phyloP scores from a whole-genome alignment of 2,329 filamentous ascomycete species.

The Triangularia setosa region DNA sequence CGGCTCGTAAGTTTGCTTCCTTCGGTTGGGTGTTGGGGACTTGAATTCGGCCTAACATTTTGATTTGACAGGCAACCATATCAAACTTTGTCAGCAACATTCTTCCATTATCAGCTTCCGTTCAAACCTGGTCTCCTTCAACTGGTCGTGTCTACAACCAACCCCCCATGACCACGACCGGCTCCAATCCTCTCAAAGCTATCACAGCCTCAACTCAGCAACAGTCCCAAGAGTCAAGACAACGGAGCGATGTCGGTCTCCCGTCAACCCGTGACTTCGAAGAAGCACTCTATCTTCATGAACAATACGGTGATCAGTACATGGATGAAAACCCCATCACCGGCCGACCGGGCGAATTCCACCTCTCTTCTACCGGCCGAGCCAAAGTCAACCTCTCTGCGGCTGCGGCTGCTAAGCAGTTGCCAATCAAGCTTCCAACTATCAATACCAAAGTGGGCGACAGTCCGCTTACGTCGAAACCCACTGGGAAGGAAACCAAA shows the following conservation, averaged over 20 bases:
- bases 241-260: slow-evolving; percentile 34
- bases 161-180: slow-evolving; percentile 26
- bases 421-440: slow-evolving; percentile 27
- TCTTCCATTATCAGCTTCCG: slow-evolving; percentile 47
- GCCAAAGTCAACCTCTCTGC: slow-evolving; percentile 11
- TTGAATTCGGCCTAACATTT: not conserved
- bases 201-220: slow-evolving; percentile 26
- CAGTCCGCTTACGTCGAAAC: slow-evolving; percentile 29
- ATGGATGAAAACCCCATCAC: slow-evolving; percentile 67
- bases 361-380: slow-evolving; percentile 57
- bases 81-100: slow-evolving; percentile 52
- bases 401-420: slow-evolving; percentile 19
- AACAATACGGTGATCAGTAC: slow-evolving; percentile 59
- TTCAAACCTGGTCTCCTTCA: slow-evolving; percentile 53
- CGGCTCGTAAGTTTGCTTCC: slow-evolving; percentile 46
- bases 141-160: slow-evolving; percentile 47
- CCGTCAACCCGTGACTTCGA: slow-evolving; percentile 49
- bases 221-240: slow-evolving; percentile 4
- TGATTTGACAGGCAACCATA: slow-evolving; percentile 44
- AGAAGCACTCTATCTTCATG: slow-evolving; percentile 54
- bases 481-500: slow-evolving; percentile 39
- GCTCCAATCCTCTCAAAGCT: slow-evolving; percentile 3
- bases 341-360: slow-evolving; percentile 62
- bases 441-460: slow-evolving; percentile 41
- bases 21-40: not conserved